A percentile compares a stretch with the other conserved stretches of the same genome.
Conservation (phyloP, 2,329 filamentous ascomycete species). For the Amesomyces nigricolor region DNA sequence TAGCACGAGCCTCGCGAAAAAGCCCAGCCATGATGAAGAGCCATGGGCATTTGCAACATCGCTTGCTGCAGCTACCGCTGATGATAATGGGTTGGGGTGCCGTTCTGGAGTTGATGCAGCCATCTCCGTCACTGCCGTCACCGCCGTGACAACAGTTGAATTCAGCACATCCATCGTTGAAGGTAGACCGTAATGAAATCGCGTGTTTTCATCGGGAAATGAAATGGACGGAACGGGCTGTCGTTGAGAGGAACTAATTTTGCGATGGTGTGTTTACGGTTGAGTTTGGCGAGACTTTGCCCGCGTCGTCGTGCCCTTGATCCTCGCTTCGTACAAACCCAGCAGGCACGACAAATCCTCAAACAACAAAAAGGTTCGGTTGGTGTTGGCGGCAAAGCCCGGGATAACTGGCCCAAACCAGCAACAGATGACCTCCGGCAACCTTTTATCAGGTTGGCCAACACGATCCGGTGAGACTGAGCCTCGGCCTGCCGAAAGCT, state of each 20-base stretch:
- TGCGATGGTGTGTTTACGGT: too few species aligned
- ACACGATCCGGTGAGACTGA: background rate
- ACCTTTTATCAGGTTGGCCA: background rate
- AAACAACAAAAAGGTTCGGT: too few species aligned
- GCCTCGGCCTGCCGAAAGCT: slow-evolving; percentile 7
- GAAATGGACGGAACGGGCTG: background rate
- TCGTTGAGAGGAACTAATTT: background rate
- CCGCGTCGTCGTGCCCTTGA: too few species aligned
- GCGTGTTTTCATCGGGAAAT: background rate
- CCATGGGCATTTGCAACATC: slow-evolving; percentile 35
- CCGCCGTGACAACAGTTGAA: slow-evolving; percentile 15
- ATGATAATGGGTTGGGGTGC: slow-evolving; percentile 30
- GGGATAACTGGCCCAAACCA: too few species aligned
- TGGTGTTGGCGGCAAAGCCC: too few species aligned
- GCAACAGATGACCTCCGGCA: background rate
- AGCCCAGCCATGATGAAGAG: slow-evolving; percentile 51
- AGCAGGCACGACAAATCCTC: too few species aligned
- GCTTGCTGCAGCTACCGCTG: slow-evolving; percentile 36
- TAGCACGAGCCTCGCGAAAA: slow-evolving; percentile 51
- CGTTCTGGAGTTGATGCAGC: slow-evolving; percentile 29
- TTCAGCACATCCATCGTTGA: slow-evolving; percentile 21
- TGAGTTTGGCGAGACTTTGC: too few species aligned
- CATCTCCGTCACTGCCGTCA: slow-evolving; percentile 25
- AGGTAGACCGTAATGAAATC: background rate
- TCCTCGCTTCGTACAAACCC: too few species aligned